Evolutionary conservation across 2,329 filamentous ascomycete species (phyloP).

Genomic region (Fusarium aywerte): DNA sequence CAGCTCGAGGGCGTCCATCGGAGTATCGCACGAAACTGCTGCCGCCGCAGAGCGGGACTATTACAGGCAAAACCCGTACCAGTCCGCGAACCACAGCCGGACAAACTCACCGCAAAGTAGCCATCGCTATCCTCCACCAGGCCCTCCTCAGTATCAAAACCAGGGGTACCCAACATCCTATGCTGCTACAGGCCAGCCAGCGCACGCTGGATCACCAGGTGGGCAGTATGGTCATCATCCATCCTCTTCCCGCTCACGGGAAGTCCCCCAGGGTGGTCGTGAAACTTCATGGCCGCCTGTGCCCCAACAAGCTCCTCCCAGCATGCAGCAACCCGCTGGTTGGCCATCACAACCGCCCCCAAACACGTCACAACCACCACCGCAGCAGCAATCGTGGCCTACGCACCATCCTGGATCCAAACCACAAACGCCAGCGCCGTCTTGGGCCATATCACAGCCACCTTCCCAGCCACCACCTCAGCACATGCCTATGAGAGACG

Average conservation of each 20-base stretch:
- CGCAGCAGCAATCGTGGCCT: constrained; percentile 50
- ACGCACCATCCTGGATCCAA: constrained; percentile 49
- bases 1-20: constrained; percentile 58
- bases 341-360: constrained; percentile 49
- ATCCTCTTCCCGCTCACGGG: constrained; percentile 57
- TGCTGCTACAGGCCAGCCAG: constrained; percentile 50
- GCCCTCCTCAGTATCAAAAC: constrained; percentile 56
- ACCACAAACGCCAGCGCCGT: constrained; percentile 49
- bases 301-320: constrained; percentile 39
- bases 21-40: constrained; percentile 49
- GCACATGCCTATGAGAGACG: constrained; percentile 53
- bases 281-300: constrained; percentile 52
- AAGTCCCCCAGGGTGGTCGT: constrained; percentile 53
- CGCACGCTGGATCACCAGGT: constrained; percentile 62
- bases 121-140: constrained; percentile 59
- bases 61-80: constrained; percentile 56
- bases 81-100: constrained; percentile 50
- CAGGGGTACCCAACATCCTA: constrained; percentile 60
- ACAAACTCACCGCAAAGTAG: constrained; percentile 61
- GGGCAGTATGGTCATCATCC: constrained; percentile 65
- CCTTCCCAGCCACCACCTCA: constrained; percentile 50
- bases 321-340: constrained; percentile 43
- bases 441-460: constrained; percentile 51
- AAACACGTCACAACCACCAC: constrained; percentile 50
- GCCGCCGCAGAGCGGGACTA: constrained; percentile 59